phyloP scores from a whole-genome alignment of 306 rosid genomes.

The Glycine soja region DNA sequence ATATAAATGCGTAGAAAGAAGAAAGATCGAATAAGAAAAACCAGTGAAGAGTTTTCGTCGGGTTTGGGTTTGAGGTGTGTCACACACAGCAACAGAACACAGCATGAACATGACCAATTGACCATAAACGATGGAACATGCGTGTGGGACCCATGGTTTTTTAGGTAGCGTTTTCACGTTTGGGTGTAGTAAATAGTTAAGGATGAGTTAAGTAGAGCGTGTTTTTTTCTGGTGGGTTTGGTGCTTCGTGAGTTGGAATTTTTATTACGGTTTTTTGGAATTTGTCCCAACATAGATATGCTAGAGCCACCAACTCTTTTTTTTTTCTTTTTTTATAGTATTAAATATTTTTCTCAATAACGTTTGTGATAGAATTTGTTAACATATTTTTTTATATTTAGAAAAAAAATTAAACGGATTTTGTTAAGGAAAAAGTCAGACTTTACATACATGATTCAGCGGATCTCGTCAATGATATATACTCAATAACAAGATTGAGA shows the following conservation, averaged over 20 bases:
- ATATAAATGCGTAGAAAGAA: slow-evolving; percentile 39
- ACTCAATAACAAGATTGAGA: background rate
- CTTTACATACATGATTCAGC: background rate
- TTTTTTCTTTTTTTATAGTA: too few species aligned
- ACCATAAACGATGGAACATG: background rate
- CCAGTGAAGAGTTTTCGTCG: background rate
- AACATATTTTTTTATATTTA: background rate
- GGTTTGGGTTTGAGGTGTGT: background rate
- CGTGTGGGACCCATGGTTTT: slow-evolving; percentile 1
- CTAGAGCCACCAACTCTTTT: background rate
- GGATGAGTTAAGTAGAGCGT: slow-evolving; percentile 1
- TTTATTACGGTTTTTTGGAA: slow-evolving; percentile 8
- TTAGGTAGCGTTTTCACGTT: slow-evolving; percentile 1
- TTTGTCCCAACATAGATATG: background rate
- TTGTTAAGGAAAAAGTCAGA: background rate
- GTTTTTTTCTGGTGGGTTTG: background rate
- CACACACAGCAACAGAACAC: background rate
- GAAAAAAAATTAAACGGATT: background rate
- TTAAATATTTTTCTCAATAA: background rate
- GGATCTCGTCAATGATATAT: background rate
- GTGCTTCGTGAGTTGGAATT: slow-evolving; percentile 26
- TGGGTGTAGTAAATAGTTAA: background rate
- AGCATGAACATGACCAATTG: background rate
- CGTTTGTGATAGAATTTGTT: background rate
- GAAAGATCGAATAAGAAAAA: slow-evolving; percentile 17